Evolutionary conservation across 768 basidiomycete species (phyloP), one percentile per base, ranked within the genome.

Genomic region (Cyclocybe cylindracea): DNA sequence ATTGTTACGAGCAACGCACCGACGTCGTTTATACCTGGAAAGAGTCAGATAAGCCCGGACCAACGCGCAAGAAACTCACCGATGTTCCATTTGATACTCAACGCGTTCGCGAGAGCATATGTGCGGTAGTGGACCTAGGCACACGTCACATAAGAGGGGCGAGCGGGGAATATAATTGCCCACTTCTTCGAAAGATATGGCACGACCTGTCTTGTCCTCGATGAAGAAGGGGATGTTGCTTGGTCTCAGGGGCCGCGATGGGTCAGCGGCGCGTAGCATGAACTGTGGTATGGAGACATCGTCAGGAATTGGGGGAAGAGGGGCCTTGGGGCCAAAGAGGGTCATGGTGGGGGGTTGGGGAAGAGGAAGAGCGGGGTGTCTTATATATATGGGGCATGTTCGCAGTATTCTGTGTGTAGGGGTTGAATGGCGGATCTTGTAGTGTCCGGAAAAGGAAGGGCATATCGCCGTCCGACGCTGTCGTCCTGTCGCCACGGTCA

Each of bases 201-300:
- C 54, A 39, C 74, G 72, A 14, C 78, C 82, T 8, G 80, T 77
- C 9, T 65, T 63, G 54, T 86, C 85, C 13, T 88, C 78, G 24
- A 86, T 78, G 47, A 88, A 70, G 76, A 79, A 86, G 7, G 85
- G 83, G 6, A 67, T 60, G 34, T 71, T 68, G 0, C 66, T 54
- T 16, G 73, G 74, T 45, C 84, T 71, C 8, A 59, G n/a, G 0
- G 85, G 85, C 37, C 78, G 66, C 10, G 46, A 31, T 19, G 51
- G 62, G 7, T 73, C 66, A 39, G 78, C 70, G 18, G 68, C 64
- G 46, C 81, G 77, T 13, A 88, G 72, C 40, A 88, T 72, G 62
- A 88, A 88, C 65, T 88, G 87, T 6, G 86, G 79, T 7, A 88
- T 71, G 16, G 79, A 80, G 37, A 87, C 67, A 66, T 87, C 64